A percentile compares a stretch with the other conserved stretches of the same genome.
Conservation (phyloP, 495 filamentous ascomycete species). For the Aspergillus ostianus region DNA sequence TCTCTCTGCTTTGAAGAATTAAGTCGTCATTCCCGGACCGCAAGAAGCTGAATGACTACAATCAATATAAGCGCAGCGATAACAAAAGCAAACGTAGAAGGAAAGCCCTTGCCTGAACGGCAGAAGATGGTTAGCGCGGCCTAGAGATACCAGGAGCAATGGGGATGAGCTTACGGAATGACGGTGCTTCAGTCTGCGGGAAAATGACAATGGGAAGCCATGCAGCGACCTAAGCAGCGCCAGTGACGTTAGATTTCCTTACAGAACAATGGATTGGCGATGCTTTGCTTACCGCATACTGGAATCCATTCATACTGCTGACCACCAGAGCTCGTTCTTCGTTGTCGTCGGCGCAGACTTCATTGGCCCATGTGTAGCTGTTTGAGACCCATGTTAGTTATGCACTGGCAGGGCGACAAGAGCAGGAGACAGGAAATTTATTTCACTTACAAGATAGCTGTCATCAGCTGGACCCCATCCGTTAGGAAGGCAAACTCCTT, state of each 20-base stretch:
- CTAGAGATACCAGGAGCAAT: not conserved
- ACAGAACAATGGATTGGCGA: not conserved
- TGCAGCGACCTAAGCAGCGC: constrained; percentile 13
- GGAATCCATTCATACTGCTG: constrained; percentile 25
- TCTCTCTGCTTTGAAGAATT: no score
- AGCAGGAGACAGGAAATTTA: no score
- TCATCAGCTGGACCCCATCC: constrained; percentile 28
- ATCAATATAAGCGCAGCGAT: constrained; percentile 1
- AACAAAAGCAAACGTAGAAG: not conserved
- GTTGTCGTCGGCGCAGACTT: constrained; percentile 23
- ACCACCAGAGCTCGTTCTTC: constrained; percentile 23
- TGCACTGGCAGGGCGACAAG: no score
- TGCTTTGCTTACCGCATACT: constrained; percentile 15
- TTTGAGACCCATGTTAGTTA: not conserved
- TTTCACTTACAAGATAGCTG: constrained; percentile 26
- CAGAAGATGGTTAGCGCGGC: not conserved
- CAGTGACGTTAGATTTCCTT: no score
- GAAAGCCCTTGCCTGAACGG: not conserved
- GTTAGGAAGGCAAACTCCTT: constrained; percentile 26
- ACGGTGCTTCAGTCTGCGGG: constrained; percentile 13
- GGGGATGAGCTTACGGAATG: constrained; percentile 12
- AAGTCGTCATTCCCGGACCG: not conserved
- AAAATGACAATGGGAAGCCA: constrained; percentile 31
- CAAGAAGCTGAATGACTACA: not conserved
- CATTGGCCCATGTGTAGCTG: constrained; percentile 25